These are phyloP conservation scores for Xylaria polymorpha DNA, from an alignment of 2,329 filamentous ascomycete genomes.

Conservation along the genomic window DNA sequence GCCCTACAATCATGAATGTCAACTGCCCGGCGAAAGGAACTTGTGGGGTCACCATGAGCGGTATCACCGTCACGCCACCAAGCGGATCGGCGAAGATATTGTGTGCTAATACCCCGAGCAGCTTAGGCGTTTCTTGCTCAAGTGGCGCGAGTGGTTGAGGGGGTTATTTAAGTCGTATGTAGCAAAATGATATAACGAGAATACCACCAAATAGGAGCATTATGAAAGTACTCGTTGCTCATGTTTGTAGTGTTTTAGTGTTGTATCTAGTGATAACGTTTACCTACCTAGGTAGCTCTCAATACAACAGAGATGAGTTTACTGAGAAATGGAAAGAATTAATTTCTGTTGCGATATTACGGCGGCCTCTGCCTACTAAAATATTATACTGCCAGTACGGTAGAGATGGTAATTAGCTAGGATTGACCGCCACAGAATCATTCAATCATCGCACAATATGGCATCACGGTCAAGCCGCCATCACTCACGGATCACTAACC, in stretches of 20 bases:
- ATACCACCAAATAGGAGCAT: not conserved
- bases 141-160: slow-evolving; percentile 30
- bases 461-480: not conserved
- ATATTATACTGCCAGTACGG: not conserved
- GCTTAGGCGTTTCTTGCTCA: slow-evolving; percentile 24
- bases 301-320: not conserved
- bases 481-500: slow-evolving; percentile 46
- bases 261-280: not conserved
- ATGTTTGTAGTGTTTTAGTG: not conserved
- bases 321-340: not conserved
- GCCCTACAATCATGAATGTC: slow-evolving; percentile 31
- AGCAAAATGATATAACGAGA: not conserved
- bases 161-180: not conserved
- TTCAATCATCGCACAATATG: not conserved
- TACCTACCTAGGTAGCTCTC: too few relatives aligned
- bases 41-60: slow-evolving; percentile 31
- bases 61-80: slow-evolving; percentile 28
- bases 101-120: slow-evolving; percentile 34
- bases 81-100: slow-evolving; percentile 28
- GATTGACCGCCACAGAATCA: not conserved
- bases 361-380: not conserved
- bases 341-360: not conserved
- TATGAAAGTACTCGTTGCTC: not conserved
- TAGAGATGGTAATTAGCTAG: not conserved
- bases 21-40: slow-evolving; percentile 28